These are phyloP conservation scores for Ulota crispa DNA, from an alignment of 225 moss, liverwort and hornwort genomes.

Conservation along the genomic window DNA sequence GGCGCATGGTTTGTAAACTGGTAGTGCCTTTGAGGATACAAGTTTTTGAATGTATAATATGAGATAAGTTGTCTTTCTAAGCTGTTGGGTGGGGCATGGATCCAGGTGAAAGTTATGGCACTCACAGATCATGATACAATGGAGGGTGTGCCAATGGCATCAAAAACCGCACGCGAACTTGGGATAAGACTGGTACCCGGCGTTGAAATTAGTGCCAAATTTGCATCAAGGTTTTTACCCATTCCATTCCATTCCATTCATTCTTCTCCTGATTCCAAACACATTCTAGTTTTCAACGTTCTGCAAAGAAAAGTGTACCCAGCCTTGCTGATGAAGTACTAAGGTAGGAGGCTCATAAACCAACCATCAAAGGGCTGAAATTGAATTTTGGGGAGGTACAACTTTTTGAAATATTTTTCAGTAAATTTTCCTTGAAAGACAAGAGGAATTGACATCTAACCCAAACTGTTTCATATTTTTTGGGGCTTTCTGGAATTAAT, in stretches of 20 bases:
- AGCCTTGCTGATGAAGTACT: too few species aligned
- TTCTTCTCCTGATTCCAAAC: conserved; percentile 7
- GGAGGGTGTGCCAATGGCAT: conserved; percentile 78
- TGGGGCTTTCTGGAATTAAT: too few species aligned
- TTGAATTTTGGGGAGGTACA: too few species aligned
- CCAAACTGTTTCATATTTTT: too few species aligned
- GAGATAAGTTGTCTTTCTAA: not conserved
- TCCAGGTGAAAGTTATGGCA: conserved; percentile 85
- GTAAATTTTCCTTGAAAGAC: too few species aligned
- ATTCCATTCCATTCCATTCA: not conserved
- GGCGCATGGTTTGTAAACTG: not conserved
- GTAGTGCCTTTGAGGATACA: not conserved
- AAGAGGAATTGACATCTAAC: too few species aligned
- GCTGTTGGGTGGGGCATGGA: conserved; percentile 18
- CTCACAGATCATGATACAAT: conserved; percentile 96
- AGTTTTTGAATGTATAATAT: conserved; percentile 11
- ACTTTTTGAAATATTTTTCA: too few species aligned
- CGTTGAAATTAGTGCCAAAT: conserved; percentile 89
- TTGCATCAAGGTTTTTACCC: conserved; percentile 62
- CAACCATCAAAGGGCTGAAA: too few species aligned
- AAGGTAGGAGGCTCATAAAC: too few species aligned
- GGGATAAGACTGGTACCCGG: conserved; percentile 90
- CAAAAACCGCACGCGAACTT: conserved; percentile 63
- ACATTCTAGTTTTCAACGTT: not conserved
- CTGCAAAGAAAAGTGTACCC: not conserved